phyloP scores from a whole-genome alignment of 805 yeast genomes.

The Hanseniaspora thailandica region DNA sequence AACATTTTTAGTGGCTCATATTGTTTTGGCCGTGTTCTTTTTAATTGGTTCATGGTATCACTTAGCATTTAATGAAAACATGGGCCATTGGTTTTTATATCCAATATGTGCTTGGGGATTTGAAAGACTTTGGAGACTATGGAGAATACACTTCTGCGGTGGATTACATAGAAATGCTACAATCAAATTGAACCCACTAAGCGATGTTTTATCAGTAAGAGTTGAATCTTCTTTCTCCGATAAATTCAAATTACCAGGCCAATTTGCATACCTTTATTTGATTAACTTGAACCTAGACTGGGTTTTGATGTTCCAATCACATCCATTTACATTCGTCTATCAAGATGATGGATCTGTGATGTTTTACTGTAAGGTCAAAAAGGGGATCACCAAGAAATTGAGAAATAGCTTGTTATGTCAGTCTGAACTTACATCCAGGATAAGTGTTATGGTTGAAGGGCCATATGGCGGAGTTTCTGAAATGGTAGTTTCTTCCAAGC shows the following conservation, averaged over 20 bases:
- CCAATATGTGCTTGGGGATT: slow-evolving; percentile 57
- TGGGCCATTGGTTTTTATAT: slow-evolving; percentile 42
- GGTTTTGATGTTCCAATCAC: slow-evolving; percentile 47
- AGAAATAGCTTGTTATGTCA: slow-evolving; percentile 23
- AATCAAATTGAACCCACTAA: slow-evolving; percentile 15
- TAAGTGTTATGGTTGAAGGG: slow-evolving; percentile 42
- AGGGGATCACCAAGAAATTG: slow-evolving; percentile 40
- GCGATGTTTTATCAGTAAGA: slow-evolving; percentile 17
- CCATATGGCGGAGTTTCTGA: slow-evolving; percentile 38
- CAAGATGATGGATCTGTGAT: slow-evolving; percentile 28
- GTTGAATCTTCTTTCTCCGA: slow-evolving; percentile 12
- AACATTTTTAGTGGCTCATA: slow-evolving; percentile 34
- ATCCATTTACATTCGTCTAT: slow-evolving; percentile 35
- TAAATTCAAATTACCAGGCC: slow-evolving; percentile 11
- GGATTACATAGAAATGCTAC: slow-evolving; percentile 39
- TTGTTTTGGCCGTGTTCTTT: slow-evolving; percentile 35
- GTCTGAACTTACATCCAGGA: slow-evolving; percentile 15
- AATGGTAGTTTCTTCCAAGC: slow-evolving; percentile 24
- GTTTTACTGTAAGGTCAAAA: slow-evolving; percentile 37
- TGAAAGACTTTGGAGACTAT: slow-evolving; percentile 49
- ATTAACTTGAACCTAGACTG: slow-evolving; percentile 11
- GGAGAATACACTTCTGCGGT: slow-evolving; percentile 50
- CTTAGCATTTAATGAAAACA: slow-evolving; percentile 29
- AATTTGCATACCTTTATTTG: slow-evolving; percentile 13
- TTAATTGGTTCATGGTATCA: slow-evolving; percentile 41